A percentile compares a stretch with the other conserved stretches of the same genome.
These are phyloP conservation scores for Fremontodendron californicum DNA, from an alignment of 345 rosid species.

Conservation along the genomic window DNA sequence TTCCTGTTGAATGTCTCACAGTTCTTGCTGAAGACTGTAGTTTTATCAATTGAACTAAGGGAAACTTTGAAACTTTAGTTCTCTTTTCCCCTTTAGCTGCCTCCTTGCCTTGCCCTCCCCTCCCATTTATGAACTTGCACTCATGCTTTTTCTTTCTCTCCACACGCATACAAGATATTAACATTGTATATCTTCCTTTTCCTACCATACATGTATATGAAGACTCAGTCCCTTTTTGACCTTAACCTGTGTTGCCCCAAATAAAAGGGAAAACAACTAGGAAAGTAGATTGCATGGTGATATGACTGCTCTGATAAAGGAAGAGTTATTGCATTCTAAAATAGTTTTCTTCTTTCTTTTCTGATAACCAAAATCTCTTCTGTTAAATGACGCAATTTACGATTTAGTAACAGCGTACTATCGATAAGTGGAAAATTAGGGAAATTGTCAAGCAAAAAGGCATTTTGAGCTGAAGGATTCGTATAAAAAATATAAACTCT, in stretches of 20 bases:
- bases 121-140: neutral
- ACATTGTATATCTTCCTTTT: neutral
- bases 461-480: neutral
- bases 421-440: neutral
- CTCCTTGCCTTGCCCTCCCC: neutral
- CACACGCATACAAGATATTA: neutral
- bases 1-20: constrained; percentile 17
- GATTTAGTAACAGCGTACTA: neutral
- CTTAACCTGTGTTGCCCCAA: neutral
- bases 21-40: neutral
- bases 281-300: neutral
- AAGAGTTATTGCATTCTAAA: neutral
- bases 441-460: neutral
- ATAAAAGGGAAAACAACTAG: neutral
- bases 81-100: neutral
- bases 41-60: neutral
- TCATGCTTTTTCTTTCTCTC: neutral
- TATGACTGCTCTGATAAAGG: neutral
- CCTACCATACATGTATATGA: neutral
- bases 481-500: neutral
- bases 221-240: neutral
- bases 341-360: neutral
- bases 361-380: neutral
- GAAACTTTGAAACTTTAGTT: constrained; percentile 1
- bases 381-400: neutral